Percentiles rank a stretch among this genome's conserved stretches.
Evolutionary conservation across 2,329 filamentous ascomycete genomes (phyloP).

Genomic region (Pyrenochaeta sp.): DNA sequence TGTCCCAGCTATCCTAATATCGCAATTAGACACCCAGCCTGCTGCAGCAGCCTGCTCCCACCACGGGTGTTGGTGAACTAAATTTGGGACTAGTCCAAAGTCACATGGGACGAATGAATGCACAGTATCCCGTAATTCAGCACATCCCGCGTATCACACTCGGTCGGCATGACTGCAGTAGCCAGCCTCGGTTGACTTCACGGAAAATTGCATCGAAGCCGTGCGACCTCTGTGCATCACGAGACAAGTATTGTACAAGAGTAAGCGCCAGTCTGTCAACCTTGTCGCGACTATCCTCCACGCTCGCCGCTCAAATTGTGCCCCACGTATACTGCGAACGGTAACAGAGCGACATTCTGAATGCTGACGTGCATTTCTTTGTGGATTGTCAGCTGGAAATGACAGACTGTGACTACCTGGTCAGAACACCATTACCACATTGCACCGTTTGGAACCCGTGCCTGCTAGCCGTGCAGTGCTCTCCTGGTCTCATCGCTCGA

Average conservation of each 20-base stretch:
- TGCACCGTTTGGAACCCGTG: conserved; percentile 21
- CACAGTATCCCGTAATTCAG: conserved; percentile 22
- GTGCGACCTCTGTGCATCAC: conserved; percentile 41
- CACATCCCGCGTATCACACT: conserved; percentile 38
- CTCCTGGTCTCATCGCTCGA: conserved; percentile 32
- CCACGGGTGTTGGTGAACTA: conserved; percentile 10
- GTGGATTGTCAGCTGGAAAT: conserved; percentile 16
- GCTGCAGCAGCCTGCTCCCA: not conserved
- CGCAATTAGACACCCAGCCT: not conserved
- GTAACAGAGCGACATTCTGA: conserved; percentile 24
- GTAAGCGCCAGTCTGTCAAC: conserved; percentile 33
- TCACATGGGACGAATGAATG: conserved; percentile 12
- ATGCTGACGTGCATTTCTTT: conserved; percentile 27
- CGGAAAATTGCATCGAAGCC: conserved; percentile 28
- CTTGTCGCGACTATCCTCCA: conserved; percentile 14
- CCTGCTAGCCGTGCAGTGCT: conserved; percentile 18
- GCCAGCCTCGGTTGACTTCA: conserved; percentile 30
- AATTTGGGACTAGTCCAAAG: conserved; percentile 14
- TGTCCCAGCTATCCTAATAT: not conserved
- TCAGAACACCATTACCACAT: conserved; percentile 15
- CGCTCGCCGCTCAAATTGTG: conserved; percentile 15
- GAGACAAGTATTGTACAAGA: conserved; percentile 27
- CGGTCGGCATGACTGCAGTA: conserved; percentile 33
- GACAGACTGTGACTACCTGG: conserved; percentile 8
- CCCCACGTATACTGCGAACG: conserved; percentile 20